Base-by-base conservation (phyloP, 768 basidiomycete species). In the Rhizopogon vulgaris region DNA sequence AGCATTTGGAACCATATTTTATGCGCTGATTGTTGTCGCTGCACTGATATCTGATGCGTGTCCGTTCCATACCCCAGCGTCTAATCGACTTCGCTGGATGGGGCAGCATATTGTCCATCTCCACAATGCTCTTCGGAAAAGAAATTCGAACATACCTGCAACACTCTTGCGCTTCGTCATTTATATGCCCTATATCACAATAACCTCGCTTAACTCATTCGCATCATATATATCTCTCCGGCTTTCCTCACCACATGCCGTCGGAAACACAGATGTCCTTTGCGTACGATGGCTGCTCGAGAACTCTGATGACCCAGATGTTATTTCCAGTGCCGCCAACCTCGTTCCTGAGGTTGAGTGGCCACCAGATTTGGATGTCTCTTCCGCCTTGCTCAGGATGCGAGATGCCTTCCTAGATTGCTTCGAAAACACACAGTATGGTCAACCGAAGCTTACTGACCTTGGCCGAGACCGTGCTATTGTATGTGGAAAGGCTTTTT, bases 61-160 rank as follows among this genome's bases (percentile, higher is more conserved):
- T 41, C 60, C 60, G 15, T 61, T 54, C 47, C 61, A 56, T 22
- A 62, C 61, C 1, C 61, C 58, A 11, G 39, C 52, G 7, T 60
- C 60, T 22, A 53, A 51, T 36, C 22, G 34, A 5, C 51, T 60
- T 24, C 54, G 48, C 27, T 52, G 18, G 17, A 12, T 57, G 25
- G 48, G 46, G 4, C 46, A 47, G 25, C 28, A 7, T 25, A 9
- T 27, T 15, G n/a, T 55, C 11, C 28, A 18, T 9, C 28, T 32
- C 24, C 18, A 38, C 27, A 48, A 38, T 17, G 22, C 37, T 22
- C 30, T 32, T 15, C 52, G 45, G 28, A 51, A 51, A 28, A 40
- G 18, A 32, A 52, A 53, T 17, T 42, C 34, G 17, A 37, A 10
- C 24, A 4, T 49, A 2, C 11, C 5, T 15, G 28, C 39, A 4